phyloP scores from a whole-genome alignment of 371 early-diverging fungal species.

The Lichtheimia corymbifera region DNA sequence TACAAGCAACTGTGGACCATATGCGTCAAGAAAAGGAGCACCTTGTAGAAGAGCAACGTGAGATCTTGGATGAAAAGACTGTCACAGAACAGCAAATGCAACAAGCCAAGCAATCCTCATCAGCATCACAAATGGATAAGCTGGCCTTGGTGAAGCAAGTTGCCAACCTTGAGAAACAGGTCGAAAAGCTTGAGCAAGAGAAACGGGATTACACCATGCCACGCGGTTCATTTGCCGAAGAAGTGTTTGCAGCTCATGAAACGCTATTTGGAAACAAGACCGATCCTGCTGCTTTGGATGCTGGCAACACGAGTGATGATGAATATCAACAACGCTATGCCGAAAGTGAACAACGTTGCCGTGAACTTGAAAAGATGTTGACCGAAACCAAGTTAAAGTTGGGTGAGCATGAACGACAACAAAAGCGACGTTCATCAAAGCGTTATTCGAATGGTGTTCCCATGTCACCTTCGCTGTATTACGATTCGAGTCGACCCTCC shows the following conservation, averaged over 20 bases:
- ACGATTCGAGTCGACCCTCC: conserved; percentile 19
- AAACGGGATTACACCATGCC: conserved; percentile 41
- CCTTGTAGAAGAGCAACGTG: conserved; percentile 25
- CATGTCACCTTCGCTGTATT: conserved; percentile 18
- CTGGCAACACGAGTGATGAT: neutral
- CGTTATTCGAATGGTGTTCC: no score
- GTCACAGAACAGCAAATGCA: conserved; percentile 26
- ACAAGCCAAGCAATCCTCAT: conserved; percentile 34
- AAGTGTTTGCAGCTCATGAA: conserved; percentile 44
- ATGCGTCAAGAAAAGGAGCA: conserved; percentile 28
- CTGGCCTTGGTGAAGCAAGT: conserved; percentile 28
- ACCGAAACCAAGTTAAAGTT: conserved; percentile 45
- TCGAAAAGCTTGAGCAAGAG: conserved; percentile 32
- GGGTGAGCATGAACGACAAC: conserved; percentile 33
- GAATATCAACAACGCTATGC: conserved; percentile 35
- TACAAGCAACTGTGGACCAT: conserved; percentile 13
- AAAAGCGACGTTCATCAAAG: conserved; percentile 1
- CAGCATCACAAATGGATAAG: conserved; percentile 37
- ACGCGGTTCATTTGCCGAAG: conserved; percentile 38
- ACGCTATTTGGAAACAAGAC: conserved; percentile 25
- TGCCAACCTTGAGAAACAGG: conserved; percentile 21
- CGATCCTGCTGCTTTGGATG: neutral
- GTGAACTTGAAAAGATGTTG: conserved; percentile 45
- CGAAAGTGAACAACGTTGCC: conserved; percentile 43
- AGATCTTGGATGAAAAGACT: conserved; percentile 30